Evolutionary conservation across 2,329 filamentous ascomycete genomes (phyloP).

Genomic region (Macroventuria anomochaeta): DNA sequence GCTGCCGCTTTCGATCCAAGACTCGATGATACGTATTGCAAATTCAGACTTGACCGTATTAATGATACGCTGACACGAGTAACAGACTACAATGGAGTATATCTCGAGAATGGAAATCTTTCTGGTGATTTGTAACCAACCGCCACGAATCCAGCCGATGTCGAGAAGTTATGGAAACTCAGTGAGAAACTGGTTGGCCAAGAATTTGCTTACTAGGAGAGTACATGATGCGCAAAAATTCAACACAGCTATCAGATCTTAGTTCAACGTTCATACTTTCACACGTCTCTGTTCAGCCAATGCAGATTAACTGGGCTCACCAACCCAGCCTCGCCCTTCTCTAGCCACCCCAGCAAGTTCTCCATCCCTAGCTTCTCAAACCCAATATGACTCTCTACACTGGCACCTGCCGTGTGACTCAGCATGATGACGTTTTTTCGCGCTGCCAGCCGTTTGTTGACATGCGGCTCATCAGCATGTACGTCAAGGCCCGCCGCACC

Average conservation of each 20-base stretch:
- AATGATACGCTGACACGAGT: background rate
- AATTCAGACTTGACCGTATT: background rate
- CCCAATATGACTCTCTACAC: conserved; percentile 69
- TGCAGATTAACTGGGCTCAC: conserved; percentile 70
- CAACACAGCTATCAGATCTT: background rate
- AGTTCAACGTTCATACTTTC: background rate
- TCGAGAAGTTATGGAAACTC: conserved; percentile 42
- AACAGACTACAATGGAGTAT: conserved; percentile 33
- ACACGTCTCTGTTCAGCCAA: conserved; percentile 49
- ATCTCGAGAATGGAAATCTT: conserved; percentile 35
- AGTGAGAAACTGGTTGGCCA: conserved; percentile 43
- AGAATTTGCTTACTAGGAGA: conserved; percentile 31
- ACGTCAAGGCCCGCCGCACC: conserved; percentile 68
- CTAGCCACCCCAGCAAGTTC: conserved; percentile 68
- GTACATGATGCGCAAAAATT: no score
- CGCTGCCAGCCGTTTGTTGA: conserved; percentile 57
- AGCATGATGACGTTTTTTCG: conserved; percentile 63
- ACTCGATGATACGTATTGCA: conserved; percentile 19
- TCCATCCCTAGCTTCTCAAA: conserved; percentile 72
- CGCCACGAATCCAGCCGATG: conserved; percentile 30
- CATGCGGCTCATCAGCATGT: conserved; percentile 64
- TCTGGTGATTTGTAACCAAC: conserved; percentile 24
- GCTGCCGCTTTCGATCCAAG: conserved; percentile 40
- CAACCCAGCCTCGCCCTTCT: conserved; percentile 55
- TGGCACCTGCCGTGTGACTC: conserved; percentile 72